These are phyloP conservation scores for Arthroderma sp. DNA, from an alignment of 2,329 filamentous ascomycete species.

Conservation along the genomic window DNA sequence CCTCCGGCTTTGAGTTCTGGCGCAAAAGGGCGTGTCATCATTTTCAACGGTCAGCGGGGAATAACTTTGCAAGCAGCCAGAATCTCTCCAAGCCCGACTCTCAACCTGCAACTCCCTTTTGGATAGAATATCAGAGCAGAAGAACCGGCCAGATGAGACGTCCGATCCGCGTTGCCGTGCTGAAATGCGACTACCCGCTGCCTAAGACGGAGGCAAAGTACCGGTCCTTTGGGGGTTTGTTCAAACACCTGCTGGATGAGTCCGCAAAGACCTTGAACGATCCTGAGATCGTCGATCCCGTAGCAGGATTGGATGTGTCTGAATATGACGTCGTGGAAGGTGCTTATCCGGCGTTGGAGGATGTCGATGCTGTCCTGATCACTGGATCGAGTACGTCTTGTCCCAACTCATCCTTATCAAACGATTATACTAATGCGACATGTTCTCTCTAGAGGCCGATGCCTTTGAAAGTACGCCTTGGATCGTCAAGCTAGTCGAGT, in stretches of 20 bases:
- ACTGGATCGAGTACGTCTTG: slow-evolving; percentile 52
- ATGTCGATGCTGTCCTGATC: slow-evolving; percentile 71
- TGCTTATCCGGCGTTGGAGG: slow-evolving; percentile 59
- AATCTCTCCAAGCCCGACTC: no score
- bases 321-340: slow-evolving; percentile 60
- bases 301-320: slow-evolving; percentile 44
- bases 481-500: slow-evolving; percentile 64
- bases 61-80: no score
- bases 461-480: slow-evolving; percentile 63
- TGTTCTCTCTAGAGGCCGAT: slow-evolving; percentile 45
- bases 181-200: slow-evolving; percentile 75
- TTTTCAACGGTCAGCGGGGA: background rate
- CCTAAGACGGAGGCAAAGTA: slow-evolving; percentile 52
- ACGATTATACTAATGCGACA: background rate
- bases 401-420: background rate
- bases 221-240: slow-evolving; percentile 61
- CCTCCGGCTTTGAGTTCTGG: background rate
- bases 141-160: slow-evolving; percentile 21
- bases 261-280: slow-evolving; percentile 39
- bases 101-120: background rate
- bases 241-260: slow-evolving; percentile 47
- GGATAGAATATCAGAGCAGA: background rate
- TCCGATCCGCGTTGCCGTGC: slow-evolving; percentile 66
- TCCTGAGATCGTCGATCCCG: slow-evolving; percentile 24
- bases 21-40: background rate